Evolutionary conservation across 169 alveolate genomes (phyloP), one percentile per base, ranked within the genome.

Genomic region (Perkinsus chesapeaki): DNA sequence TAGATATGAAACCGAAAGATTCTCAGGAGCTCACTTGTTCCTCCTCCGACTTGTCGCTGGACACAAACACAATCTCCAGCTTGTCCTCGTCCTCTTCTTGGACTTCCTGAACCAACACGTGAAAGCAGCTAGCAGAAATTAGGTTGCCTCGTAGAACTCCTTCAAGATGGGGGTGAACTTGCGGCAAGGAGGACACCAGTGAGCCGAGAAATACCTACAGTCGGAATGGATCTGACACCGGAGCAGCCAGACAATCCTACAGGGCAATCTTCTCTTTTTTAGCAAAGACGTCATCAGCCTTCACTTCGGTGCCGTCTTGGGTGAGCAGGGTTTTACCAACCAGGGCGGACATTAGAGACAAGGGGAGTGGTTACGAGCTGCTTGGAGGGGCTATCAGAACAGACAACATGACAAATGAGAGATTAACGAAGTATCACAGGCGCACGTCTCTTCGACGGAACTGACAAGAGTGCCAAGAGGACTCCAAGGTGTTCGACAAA

Each of bases 131-230:
- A n/a, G n/a, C n/a, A n/a, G n/a, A n/a, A n/a, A n/a, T n/a, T n/a
- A n/a, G n/a, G n/a, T n/a, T n/a, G 27, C 82, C 82, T 60, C 82
- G 95, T 96, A 96, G 92, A 95, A 95, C 91, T 96, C 96, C 27
- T 73, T 47, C 5, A 96, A 94, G 9, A 93, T 95, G 39, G 97
- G 97, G 39, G 97, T 96, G 95, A 96, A 96, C 43, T 91, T 93
- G 37, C 97, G 91, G 94, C 97, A 96, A 20, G 98, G 98, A 48
- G 96, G 96, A 91, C 97, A 96, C 98, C 98, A 96, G 92, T 94
- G 96, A 39, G 97, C 98, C 91, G 97, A 94, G 94, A 95, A 96
- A 94, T 95, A 96, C 91, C 82, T 60, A 43, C 60, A 43, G 5
- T 5, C 60, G 23, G 60, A 43, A 5, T 9, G 60, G 60, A 43